phyloP scores from a whole-genome alignment of 1,284 basidiomycete species.

The Tylopilus sp. region DNA sequence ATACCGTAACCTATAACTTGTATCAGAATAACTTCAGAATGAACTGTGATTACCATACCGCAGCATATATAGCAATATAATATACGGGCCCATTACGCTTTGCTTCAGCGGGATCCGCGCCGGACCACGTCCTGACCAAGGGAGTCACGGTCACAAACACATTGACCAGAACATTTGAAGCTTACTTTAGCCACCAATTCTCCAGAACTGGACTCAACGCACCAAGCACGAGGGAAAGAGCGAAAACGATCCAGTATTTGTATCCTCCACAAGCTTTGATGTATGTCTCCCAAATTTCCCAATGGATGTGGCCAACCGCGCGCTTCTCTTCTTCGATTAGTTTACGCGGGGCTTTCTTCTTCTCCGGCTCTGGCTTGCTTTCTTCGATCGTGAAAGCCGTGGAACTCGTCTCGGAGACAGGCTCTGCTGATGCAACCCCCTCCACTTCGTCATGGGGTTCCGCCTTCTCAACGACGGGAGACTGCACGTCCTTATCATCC shows the following conservation, averaged over 20 bases:
- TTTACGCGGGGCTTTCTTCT: constrained; percentile 72
- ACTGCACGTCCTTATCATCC: constrained; percentile 28
- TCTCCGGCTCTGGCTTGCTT: constrained; percentile 39
- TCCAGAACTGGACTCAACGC: constrained; percentile 74
- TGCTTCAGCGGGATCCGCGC: constrained; percentile 37
- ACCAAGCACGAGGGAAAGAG: constrained; percentile 53
- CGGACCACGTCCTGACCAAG: constrained; percentile 61
- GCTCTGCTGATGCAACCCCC: constrained; percentile 25
- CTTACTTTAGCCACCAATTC: constrained; percentile 77
- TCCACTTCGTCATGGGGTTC: constrained; percentile 5
- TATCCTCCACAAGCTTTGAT: constrained; percentile 63
- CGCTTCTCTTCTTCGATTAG: constrained; percentile 88
- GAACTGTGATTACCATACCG: constrained; percentile 35
- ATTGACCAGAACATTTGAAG: constrained; percentile 5
- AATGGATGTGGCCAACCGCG: constrained; percentile 76
- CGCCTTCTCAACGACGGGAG: constrained; percentile 10
- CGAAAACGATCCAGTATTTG: constrained; percentile 72
- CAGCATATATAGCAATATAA: constrained; percentile 77
- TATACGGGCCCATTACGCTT: constrained; percentile 52
- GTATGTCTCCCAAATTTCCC: constrained; percentile 79
- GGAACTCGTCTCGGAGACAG: constrained; percentile 48
- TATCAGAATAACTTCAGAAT: constrained; percentile 7
- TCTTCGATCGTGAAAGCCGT: constrained; percentile 37
- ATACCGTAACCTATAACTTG: constrained; percentile 37
- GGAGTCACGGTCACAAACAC: constrained; percentile 9